phyloP scores from a whole-genome alignment of 2,329 filamentous ascomycete genomes.

The Cytospora paraplurivora region DNA sequence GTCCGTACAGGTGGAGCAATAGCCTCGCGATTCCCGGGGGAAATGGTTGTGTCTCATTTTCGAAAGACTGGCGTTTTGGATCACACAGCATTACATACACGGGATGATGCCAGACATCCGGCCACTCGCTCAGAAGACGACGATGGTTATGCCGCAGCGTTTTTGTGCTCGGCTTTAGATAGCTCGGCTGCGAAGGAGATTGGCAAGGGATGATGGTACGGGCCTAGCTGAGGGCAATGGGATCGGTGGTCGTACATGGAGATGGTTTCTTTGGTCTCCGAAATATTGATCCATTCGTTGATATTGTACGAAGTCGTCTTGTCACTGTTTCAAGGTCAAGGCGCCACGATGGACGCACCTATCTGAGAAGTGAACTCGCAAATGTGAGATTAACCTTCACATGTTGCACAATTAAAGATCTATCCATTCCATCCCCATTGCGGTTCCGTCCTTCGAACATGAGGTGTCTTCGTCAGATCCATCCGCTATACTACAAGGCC shows the following conservation, averaged over 20 bases:
- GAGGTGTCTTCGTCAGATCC: constrained; percentile 3
- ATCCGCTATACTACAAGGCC: constrained; percentile 29
- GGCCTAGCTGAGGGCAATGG: not conserved
- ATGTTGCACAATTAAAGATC: constrained; percentile 10
- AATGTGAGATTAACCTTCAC: constrained; percentile 5
- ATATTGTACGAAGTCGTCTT: not conserved
- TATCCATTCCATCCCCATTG: constrained; percentile 9
- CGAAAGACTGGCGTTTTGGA: not conserved
- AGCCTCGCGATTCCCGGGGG: not conserved
- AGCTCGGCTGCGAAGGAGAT: not conserved
- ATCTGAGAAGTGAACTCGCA: constrained; percentile 4
- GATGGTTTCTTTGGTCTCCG: not conserved
- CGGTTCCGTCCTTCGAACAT: not conserved
- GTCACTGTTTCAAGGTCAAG: not conserved
- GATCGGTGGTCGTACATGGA: not conserved
- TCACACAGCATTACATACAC: not conserved
- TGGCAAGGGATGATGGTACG: not conserved
- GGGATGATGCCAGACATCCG: not conserved
- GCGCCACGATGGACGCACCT: not conserved
- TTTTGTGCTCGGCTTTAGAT: not conserved
- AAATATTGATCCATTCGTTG: not conserved
- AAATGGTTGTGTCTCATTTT: not conserved
- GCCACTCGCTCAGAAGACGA: not conserved
- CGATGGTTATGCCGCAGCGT: not conserved
- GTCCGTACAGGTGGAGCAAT: not conserved